A percentile compares a stretch with the other conserved stretches of the same genome.
Conservation (phyloP, 345 rosid genomes). For the Leavenworthia alabamica region DNA sequence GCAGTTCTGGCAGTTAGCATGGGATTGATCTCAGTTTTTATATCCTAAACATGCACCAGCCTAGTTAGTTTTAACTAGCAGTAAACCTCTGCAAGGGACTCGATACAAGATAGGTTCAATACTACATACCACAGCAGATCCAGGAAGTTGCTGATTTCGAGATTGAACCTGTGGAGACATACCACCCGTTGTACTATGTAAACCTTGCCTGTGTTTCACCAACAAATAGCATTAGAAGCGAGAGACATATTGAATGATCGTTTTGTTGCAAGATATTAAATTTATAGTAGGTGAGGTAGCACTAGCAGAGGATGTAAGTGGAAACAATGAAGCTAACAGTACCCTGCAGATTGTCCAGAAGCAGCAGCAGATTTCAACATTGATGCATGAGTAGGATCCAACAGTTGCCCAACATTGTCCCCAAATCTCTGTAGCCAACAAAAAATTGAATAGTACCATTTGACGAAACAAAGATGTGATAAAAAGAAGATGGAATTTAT, state of each 20-base stretch:
- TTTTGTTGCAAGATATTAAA: neutral
- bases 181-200: slow-evolving; percentile 77
- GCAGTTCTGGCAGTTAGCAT: slow-evolving; percentile 79
- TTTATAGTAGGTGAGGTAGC: neutral
- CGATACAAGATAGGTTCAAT: neutral
- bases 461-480: neutral
- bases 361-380: slow-evolving; percentile 74
- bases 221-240: slow-evolving; percentile 7
- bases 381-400: slow-evolving; percentile 87
- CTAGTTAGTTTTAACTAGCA: slow-evolving; percentile 18
- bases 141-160: slow-evolving; percentile 78
- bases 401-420: slow-evolving; percentile 78
- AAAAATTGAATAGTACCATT: neutral
- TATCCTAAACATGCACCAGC: slow-evolving; percentile 57
- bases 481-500: neutral
- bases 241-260: neutral
- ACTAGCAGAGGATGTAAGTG: slow-evolving; percentile 1
- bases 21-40: slow-evolving; percentile 82
- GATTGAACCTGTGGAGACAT: slow-evolving; percentile 90
- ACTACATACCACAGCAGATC: slow-evolving; percentile 56
- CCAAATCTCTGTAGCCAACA: slow-evolving; percentile 62
- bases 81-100: neutral
- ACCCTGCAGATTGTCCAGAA: slow-evolving; percentile 88
- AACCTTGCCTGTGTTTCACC: slow-evolving; percentile 70
- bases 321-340: slow-evolving; percentile 20